Base-by-base conservation (phyloP, 2,329 filamentous ascomycete genomes). In the Colletotrichum scovillei region DNA sequence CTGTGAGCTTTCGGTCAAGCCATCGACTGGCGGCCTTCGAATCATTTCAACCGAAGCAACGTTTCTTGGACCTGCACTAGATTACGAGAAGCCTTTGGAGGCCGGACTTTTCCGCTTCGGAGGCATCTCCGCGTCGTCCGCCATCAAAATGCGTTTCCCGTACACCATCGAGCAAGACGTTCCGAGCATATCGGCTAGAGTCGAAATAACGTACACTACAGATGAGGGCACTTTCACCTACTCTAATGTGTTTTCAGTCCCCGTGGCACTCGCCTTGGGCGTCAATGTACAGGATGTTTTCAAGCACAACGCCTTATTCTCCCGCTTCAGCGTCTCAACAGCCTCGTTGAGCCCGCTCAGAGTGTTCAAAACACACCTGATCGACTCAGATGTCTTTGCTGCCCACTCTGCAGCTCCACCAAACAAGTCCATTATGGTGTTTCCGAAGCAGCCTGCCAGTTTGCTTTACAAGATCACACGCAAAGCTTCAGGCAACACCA, bases 281-380 rank as follows among this genome's bases (percentile, higher is more conserved):
- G 97, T 99, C 75, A 98, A 98, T 76, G 97, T 99, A 6, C 95
- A 98, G 78, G 97, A 99, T 77, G 91, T 97, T 32, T 98, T 98
- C 86, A 97, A 98, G 80, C 91, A 94, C 75, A 85, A 91, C 8
- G 88, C 91, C 0, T 87, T 98, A 0, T 97, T 97, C 79, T 98
- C 95, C 0, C 92, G 93, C 11, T 99, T 99, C 81, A 97, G 94
- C 16, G 92, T 99, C 65, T 95, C 94, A 14, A 95, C 95, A 0
- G 93, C 94, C 1, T 94, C 88, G 69, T 81, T 89, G 28, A 92
- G 92, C 35, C 97, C 97, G 0, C 82, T 98, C 11, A 89, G 93
- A 4, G 84, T 99, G 7, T 87, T 93, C 58, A 89, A 89, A 67
- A 94, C 94, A 75, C 88, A 91, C 65, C 88, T 99, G 0, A 82